A percentile compares a stretch with the other conserved stretches of the same genome.
Evolutionary conservation across 1,284 basidiomycete species (phyloP).

Genomic region (Dichomitus squalens): DNA sequence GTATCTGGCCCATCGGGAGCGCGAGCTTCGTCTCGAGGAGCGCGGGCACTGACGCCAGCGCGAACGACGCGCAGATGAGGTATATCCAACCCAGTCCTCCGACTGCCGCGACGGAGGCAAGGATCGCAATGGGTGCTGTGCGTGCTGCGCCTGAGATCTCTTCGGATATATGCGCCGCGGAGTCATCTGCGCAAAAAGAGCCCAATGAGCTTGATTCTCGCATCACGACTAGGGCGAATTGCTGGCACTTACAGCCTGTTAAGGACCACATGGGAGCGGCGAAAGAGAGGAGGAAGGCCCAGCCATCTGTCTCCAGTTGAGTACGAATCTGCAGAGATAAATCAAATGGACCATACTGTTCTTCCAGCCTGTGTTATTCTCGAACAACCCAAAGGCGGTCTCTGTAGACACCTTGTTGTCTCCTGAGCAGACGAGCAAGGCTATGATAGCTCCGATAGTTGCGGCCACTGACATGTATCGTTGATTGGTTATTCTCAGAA

Average conservation of each 20-base stretch:
- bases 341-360: slow-evolving; percentile 49
- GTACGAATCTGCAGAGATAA: background rate
- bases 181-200: slow-evolving; percentile 53
- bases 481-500: no score
- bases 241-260: slow-evolving; percentile 67
- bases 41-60: slow-evolving; percentile 54
- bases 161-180: slow-evolving; percentile 78
- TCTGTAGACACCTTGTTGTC: slow-evolving; percentile 62
- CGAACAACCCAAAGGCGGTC: slow-evolving; percentile 70
- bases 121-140: slow-evolving; percentile 77
- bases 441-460: slow-evolving; percentile 59
- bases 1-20: slow-evolving; percentile 73
- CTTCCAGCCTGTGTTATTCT: slow-evolving; percentile 74
- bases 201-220: background rate
- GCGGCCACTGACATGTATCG: slow-evolving; percentile 31
- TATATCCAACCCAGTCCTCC: slow-evolving; percentile 65
- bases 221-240: background rate
- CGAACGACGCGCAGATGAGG: slow-evolving; percentile 66
- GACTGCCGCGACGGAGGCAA: slow-evolving; percentile 61
- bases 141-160: slow-evolving; percentile 68
- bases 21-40: slow-evolving; percentile 54
- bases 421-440: slow-evolving; percentile 58
- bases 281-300: slow-evolving; percentile 76
- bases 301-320: slow-evolving; percentile 51
- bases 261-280: slow-evolving; percentile 81